Conservation (phyloP, 192 early-diverging fungal species). For the Coemansia sp. region DNA sequence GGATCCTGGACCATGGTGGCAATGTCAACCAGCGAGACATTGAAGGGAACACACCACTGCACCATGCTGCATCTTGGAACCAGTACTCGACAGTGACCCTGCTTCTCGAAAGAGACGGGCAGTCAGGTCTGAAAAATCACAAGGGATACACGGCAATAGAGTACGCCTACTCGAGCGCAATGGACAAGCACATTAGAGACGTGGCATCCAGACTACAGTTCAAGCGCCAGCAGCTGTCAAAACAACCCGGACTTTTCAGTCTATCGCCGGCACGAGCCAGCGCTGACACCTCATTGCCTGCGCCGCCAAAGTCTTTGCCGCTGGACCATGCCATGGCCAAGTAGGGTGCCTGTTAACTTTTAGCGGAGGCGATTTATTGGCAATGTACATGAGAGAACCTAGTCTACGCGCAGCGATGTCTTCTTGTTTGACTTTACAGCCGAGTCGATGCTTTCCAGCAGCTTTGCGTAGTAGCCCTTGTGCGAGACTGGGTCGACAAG, state of each 20-base stretch:
- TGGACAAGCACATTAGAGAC: constrained; percentile 46
- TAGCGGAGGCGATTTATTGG: background rate
- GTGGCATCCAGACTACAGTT: constrained; percentile 21
- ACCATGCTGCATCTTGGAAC: constrained; percentile 49
- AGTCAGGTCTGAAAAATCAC: constrained; percentile 40
- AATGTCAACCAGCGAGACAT: constrained; percentile 51
- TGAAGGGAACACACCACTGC: constrained; percentile 49
- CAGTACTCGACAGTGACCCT: constrained; percentile 34
- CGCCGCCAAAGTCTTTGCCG: constrained; percentile 13
- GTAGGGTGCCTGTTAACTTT: background rate
- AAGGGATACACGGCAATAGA: constrained; percentile 50
- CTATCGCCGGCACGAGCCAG: constrained; percentile 14
- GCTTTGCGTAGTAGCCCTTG: constrained; percentile 39
- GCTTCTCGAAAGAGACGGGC: constrained; percentile 39
- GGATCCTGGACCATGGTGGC: constrained; percentile 47
- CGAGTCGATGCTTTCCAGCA: constrained; percentile 36
- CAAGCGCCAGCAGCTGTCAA: constrained; percentile 26
- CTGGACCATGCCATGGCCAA: constrained; percentile 12
- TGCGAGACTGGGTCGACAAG: constrained; percentile 31
- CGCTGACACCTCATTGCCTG: constrained; percentile 13
- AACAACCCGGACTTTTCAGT: constrained; percentile 21
- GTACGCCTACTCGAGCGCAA: constrained; percentile 39
- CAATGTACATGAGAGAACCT: constrained; percentile 4
- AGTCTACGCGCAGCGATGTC: constrained; percentile 38
- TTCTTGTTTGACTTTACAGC: constrained; percentile 23